phyloP scores from a whole-genome alignment of 208 protist species.

The Leptomonas pyrrhocoris region DNA sequence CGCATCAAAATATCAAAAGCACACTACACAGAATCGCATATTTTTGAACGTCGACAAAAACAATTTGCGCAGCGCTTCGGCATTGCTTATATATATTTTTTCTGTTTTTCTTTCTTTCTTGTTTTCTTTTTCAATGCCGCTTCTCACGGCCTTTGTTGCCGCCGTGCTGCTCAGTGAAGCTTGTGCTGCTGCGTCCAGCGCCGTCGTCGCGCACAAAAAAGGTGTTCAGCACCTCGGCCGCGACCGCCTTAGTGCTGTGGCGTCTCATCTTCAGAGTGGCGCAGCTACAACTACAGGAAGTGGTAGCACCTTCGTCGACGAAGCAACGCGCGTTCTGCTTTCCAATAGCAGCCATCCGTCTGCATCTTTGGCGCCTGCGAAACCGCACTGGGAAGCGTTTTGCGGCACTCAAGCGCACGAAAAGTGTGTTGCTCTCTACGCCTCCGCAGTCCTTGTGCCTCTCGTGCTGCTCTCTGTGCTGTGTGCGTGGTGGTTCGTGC shows the following conservation, averaged over 20 bases:
- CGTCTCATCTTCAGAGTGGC: neutral
- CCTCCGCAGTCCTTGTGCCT: neutral
- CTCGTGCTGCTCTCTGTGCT: neutral
- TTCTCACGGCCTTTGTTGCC: neutral
- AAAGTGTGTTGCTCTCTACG: neutral
- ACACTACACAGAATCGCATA: too few relatives aligned
- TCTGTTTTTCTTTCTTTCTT: constrained; percentile 3
- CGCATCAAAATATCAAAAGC: too few relatives aligned
- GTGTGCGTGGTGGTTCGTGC: constrained; percentile 7
- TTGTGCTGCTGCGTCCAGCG: neutral
- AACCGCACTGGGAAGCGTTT: neutral
- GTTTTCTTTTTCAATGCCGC: constrained; percentile 2
- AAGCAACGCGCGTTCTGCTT: neutral
- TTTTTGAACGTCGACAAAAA: too few relatives aligned
- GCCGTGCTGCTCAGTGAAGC: constrained; percentile 11
- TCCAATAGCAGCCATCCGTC: neutral
- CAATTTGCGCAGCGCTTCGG: too few relatives aligned
- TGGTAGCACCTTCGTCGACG: neutral
- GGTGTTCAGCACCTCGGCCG: neutral
- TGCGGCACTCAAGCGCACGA: neutral
- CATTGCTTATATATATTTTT: neutral
- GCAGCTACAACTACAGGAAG: neutral
- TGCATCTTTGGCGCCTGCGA: neutral
- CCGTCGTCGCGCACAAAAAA: neutral
- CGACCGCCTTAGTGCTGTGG: neutral